Evolutionary conservation across 1,284 basidiomycete genomes (phyloP), one percentile per base, ranked within the genome.

Genomic region (Trametes polyzona): DNA sequence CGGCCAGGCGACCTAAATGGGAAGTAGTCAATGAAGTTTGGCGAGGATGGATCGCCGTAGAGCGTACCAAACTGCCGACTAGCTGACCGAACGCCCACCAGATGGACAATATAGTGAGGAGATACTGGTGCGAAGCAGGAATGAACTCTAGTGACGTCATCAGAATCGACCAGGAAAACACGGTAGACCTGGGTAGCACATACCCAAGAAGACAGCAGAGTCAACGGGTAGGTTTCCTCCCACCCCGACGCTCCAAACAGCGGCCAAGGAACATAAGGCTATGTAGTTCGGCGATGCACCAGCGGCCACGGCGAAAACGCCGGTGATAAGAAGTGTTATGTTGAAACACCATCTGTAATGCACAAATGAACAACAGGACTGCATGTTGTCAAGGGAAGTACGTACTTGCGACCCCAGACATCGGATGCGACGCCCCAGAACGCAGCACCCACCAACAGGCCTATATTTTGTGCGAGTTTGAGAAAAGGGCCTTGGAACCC

Each of bases 201-300:
- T 53, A 88, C 88, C 86, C n/a, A 93, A 77, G 66, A 90, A 90
- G 43, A 93, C 85, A 0, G 88, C 84, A 16, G 88, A 88, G 69
- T 93, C 90, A 6, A 93, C 88, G 1, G 90, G 86, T 39, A 88
- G 67, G 65, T 89, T 89, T 19, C 86, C 84, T 36, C 82, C 91
- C 1, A 85, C 88, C 3, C 87, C 86, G 8, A 87, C 70, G 3
- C 81, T 82, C 75, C 83, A 83, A 2, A 82, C 71, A 0, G 83
- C 79, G 0, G 79, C 73, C 30, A 88, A 72, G 1, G 80, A 76
- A 43, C 78, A 80, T n/a, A 90, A 71, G 0, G 80, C 72, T 37
- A 80, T 59, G 51, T 71, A 82, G 58, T 82, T 80, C 0, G 80
- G 77, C 0, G 86, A 83, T 0, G 75, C 85, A 12, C 84, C 85